Base-by-base conservation (phyloP, 2,329 filamentous ascomycete species). In the Pseudogymnoascus sp. region DNA sequence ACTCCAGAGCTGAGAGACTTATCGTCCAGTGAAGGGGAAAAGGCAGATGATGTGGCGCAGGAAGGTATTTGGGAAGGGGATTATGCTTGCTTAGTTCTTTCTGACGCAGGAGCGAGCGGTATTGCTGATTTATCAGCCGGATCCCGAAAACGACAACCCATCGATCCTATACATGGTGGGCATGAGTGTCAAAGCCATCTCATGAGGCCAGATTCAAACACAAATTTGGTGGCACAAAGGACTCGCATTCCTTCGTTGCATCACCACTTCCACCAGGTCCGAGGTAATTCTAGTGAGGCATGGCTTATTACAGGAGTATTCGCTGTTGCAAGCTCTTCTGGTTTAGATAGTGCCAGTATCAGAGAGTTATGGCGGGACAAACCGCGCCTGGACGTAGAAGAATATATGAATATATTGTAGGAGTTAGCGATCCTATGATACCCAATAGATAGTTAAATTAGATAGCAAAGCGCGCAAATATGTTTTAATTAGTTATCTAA, bases 191-290 rank as follows among this genome's bases (percentile, higher is more conserved):
- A 16, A 36, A 60, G 58, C n/a, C 5, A 49, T 4, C 33, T 64
- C 7, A 62, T 72, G 58, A 70, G 70, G 49, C 68, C 70, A 2
- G 71, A 72, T 61, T 65, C 71, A n/a, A 73, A 73, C 65, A 72
- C 71, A 3, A 73, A 72, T 65, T 60, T 73, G 28, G 63, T 67
- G 16, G 63, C 60, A 23, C 68, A 68, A 60, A 63, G 70, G 30
- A 71, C 67, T 5, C 59, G 71, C 35, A 68, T 73, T 3, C 71
- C 71, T n/a, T 64, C 64, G 2, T 6, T 62, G 1, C 59, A 60
- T 14, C 28, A 55, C 5, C 49, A 33, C 16, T 55, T 55, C 28
- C 12, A 23, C 11, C 25, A 35, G 9, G 28, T 55, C 4, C 16
- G 11, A 4, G 28, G 28, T 55, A 33, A 35, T 33, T 11, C 25